Conservation (phyloP, 2,329 filamentous ascomycete genomes). For the Sporothrix pseudoabietina region DNA sequence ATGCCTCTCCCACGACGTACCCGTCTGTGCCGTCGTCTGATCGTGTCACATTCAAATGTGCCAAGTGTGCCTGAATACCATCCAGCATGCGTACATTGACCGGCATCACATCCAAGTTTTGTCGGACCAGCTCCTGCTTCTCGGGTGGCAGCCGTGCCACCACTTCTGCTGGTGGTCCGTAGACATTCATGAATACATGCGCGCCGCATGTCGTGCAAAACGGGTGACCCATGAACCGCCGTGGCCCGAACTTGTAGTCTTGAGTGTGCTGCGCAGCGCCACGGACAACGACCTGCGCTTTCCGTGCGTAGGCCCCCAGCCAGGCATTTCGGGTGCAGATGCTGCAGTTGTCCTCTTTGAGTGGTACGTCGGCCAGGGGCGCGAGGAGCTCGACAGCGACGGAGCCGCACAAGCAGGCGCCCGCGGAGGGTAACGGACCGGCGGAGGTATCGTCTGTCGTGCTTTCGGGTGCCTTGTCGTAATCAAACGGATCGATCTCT, state of each 20-base stretch:
- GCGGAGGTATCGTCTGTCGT: background rate
- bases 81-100: conserved; percentile 32
- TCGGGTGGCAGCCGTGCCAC: conserved; percentile 25
- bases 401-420: conserved; percentile 31
- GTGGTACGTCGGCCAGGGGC: conserved; percentile 16
- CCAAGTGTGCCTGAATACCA: background rate
- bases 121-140: conserved; percentile 25
- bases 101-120: conserved; percentile 31
- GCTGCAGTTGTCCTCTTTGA: conserved; percentile 34
- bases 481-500: conserved; percentile 28
- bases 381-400: conserved; percentile 29
- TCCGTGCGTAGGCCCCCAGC: conserved; percentile 29
- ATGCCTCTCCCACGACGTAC: background rate
- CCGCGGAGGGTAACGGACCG: conserved; percentile 10
- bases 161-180: conserved; percentile 30
- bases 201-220: conserved; percentile 33
- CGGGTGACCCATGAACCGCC: conserved; percentile 31
- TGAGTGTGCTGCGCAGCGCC: conserved; percentile 24
- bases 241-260: conserved; percentile 33
- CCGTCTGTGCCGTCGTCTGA: conserved; percentile 30
- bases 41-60: background rate
- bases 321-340: conserved; percentile 33
- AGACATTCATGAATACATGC: conserved; percentile 32
- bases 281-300: conserved; percentile 21
- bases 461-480: background rate